Percentiles rank a stretch among this genome's conserved stretches.
Evolutionary conservation across 1,284 basidiomycete species (phyloP).

Genomic region (Ceratobasidium sp.): DNA sequence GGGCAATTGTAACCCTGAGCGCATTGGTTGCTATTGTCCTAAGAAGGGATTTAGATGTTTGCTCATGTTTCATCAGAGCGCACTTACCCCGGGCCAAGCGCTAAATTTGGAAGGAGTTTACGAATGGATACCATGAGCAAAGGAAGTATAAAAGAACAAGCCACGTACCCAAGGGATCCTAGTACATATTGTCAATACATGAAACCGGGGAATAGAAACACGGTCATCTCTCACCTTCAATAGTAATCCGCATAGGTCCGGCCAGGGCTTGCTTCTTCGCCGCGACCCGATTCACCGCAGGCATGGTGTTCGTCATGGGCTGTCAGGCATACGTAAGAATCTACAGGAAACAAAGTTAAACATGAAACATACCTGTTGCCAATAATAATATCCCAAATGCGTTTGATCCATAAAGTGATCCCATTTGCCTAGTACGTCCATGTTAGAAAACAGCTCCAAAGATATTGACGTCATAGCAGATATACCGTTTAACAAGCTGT

Average conservation of each 20-base stretch:
- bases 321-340: slow-evolving; percentile 1
- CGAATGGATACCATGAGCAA: not conserved
- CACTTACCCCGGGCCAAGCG: slow-evolving; percentile 54
- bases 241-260: slow-evolving; percentile 71
- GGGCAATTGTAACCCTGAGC: slow-evolving; percentile 65
- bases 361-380: slow-evolving; percentile 65
- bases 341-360: not conserved
- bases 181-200: not conserved
- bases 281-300: slow-evolving; percentile 68
- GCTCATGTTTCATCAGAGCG: too few species aligned
- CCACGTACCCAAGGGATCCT: slow-evolving; percentile 32
- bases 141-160: not conserved
- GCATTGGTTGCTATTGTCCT: slow-evolving; percentile 62
- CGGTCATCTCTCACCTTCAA: slow-evolving; percentile 65
- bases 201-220: not conserved
- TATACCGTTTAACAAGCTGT: slow-evolving; percentile 69
- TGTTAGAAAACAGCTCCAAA: not conserved
- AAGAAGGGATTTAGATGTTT: too few species aligned
- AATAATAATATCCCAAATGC: slow-evolving; percentile 74
- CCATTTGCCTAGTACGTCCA: slow-evolving; percentile 38
- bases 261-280: slow-evolving; percentile 69
- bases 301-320: slow-evolving; percentile 62
- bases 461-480: too few species aligned
- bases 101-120: slow-evolving; percentile 39
- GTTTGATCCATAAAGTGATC: slow-evolving; percentile 49